Percentiles rank a stretch among this genome's conserved stretches.
Evolutionary conservation across 1,284 basidiomycete genomes (phyloP).

Genomic region (Irpex sp.): DNA sequence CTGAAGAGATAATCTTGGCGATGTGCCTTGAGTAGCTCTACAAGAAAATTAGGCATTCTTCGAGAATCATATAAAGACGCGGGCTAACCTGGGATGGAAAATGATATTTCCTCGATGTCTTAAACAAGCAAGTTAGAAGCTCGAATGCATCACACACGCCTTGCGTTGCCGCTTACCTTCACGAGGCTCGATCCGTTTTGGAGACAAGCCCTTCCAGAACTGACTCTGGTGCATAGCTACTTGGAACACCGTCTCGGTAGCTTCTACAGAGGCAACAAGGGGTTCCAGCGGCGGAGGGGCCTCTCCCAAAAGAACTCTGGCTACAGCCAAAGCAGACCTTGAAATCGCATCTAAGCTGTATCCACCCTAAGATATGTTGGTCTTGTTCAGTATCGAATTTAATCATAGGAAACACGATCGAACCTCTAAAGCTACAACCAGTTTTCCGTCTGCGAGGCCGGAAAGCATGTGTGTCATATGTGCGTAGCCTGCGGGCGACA

Average conservation of each 20-base stretch:
- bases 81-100: constrained; percentile 57
- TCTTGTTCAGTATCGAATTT: background rate
- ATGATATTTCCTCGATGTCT: constrained; percentile 7
- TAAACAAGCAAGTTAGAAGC: background rate
- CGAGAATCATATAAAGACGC: background rate
- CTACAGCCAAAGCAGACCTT: constrained; percentile 83
- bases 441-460: constrained; percentile 83
- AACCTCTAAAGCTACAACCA: constrained; percentile 95
- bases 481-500: constrained; percentile 92
- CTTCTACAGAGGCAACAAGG: constrained; percentile 71
- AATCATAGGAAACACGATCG: constrained; percentile 10
- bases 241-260: constrained; percentile 84
- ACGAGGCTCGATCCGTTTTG: constrained; percentile 74
- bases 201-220: constrained; percentile 87
- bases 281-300: constrained; percentile 72
- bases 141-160: background rate
- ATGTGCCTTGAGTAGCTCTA: constrained; percentile 83
- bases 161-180: constrained; percentile 46
- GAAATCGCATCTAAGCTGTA: constrained; percentile 94
- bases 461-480: constrained; percentile 98
- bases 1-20: constrained; percentile 76
- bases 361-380: constrained; percentile 64
- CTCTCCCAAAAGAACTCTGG: constrained; percentile 82
- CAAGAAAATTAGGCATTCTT: constrained; percentile 2
- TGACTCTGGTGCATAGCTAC: constrained; percentile 85